Conservation (phyloP, 495 filamentous ascomycete genomes). For the Cryomyces antarcticus region DNA sequence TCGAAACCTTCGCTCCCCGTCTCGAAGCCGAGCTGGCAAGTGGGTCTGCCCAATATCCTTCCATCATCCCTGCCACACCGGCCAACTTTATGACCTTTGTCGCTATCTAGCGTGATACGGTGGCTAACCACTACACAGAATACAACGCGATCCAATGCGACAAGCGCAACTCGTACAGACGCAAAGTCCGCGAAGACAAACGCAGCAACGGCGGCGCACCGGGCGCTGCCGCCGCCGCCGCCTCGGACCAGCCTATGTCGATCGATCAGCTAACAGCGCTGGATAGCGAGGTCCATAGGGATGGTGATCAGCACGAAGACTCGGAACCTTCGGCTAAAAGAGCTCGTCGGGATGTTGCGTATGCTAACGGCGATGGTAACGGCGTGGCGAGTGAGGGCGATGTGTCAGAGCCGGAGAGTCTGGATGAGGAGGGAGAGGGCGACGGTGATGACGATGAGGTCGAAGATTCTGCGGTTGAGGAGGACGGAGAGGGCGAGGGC, state of each 20-base stretch:
- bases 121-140: constrained; percentile 7
- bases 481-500: constrained; percentile 34
- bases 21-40: constrained; percentile 41
- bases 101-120: not conserved
- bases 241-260: not conserved
- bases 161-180: constrained; percentile 37
- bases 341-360: constrained; percentile 5
- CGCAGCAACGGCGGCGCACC: constrained; percentile 2
- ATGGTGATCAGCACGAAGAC: constrained; percentile 7
- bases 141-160: constrained; percentile 43
- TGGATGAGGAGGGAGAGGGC: constrained; percentile 8
- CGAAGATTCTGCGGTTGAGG: constrained; percentile 29
- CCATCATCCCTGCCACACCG: not conserved
- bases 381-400: not conserved
- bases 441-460: constrained; percentile 29
- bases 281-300: not conserved
- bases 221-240: not conserved
- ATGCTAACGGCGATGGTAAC: constrained; percentile 9
- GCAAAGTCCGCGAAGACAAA: constrained; percentile 31
- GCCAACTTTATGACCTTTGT: constrained; percentile 9
- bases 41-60: constrained; percentile 13
- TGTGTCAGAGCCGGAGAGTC: constrained; percentile 5
- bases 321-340: constrained; percentile 12
- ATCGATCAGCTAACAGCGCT: not conserved
- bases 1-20: constrained; percentile 48